phyloP scores from a whole-genome alignment of 2,329 filamentous ascomycete species.

The Aspergillus luchuensis region DNA sequence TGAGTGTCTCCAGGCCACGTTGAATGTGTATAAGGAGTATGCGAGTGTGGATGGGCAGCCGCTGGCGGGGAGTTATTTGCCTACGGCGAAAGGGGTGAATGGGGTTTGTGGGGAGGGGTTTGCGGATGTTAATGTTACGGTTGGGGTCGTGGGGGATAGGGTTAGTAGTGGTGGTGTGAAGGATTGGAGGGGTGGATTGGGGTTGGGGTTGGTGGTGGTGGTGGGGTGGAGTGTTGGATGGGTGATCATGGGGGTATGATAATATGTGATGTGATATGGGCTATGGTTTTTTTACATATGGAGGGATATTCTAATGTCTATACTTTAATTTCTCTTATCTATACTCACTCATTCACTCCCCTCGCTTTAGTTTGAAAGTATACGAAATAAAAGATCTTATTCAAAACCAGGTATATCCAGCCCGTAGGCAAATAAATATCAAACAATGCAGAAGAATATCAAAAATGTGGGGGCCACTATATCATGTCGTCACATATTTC shows the following conservation, averaged over 20 bases:
- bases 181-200: background rate
- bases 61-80: slow-evolving; percentile 68
- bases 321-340: background rate
- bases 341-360: background rate
- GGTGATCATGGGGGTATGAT: too few relatives aligned
- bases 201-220: background rate
- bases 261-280: too few relatives aligned
- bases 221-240: background rate
- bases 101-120: slow-evolving; percentile 60
- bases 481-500: slow-evolving; percentile 3
- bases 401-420: slow-evolving; percentile 17
- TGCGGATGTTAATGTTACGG: slow-evolving; percentile 51
- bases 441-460: slow-evolving; percentile 7
- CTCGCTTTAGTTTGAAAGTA: background rate
- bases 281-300: too few relatives aligned
- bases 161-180: background rate
- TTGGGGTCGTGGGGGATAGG: slow-evolving; percentile 21
- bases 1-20: slow-evolving; percentile 74
- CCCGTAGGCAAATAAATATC: slow-evolving; percentile 10
- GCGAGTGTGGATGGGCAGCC: slow-evolving; percentile 66
- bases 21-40: slow-evolving; percentile 75
- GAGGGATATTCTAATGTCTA: background rate
- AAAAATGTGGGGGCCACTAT: background rate
- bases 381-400: background rate
- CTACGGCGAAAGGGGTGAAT: slow-evolving; percentile 74